These are phyloP conservation scores for Cutaneotrichosporon daszewskae DNA, from an alignment of 1,284 basidiomycete genomes.

Conservation along the genomic window DNA sequence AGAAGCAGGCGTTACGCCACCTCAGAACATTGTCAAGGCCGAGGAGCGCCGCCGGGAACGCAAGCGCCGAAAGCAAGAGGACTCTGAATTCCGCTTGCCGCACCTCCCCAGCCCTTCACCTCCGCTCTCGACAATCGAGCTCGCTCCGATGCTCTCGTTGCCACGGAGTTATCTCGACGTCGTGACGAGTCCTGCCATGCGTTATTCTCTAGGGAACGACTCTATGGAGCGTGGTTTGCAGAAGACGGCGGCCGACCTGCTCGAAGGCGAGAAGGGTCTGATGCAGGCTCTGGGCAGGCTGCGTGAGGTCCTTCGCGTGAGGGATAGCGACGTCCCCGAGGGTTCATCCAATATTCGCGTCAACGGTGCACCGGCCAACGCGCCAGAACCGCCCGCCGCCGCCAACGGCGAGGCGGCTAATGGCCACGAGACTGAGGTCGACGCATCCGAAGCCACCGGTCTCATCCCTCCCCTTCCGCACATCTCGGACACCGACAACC, in stretches of 20 bases:
- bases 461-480: constrained; percentile 34
- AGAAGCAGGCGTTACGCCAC: constrained; percentile 31
- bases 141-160: constrained; percentile 40
- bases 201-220: constrained; percentile 45
- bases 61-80: constrained; percentile 29
- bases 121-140: constrained; percentile 34
- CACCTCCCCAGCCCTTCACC: constrained; percentile 44
- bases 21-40: constrained; percentile 31
- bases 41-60: constrained; percentile 17
- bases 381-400: constrained; percentile 2
- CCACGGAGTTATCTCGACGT: constrained; percentile 45
- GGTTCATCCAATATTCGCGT: not conserved
- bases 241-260: constrained; percentile 43
- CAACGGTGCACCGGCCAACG: constrained; percentile 6
- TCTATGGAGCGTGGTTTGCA: constrained; percentile 45
- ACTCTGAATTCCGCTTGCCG: constrained; percentile 29
- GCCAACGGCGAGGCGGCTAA: constrained; percentile 11
- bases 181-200: constrained; percentile 41
- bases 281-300: constrained; percentile 43
- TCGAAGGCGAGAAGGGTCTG: constrained; percentile 47
- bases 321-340: constrained; percentile 32
- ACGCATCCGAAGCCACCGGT: constrained; percentile 4
- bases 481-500: constrained; percentile 41
- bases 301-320: constrained; percentile 35
- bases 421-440: constrained; percentile 12